Evolutionary conservation across 768 basidiomycete genomes (phyloP).

Genomic region (Aureoboletus auriporus): DNA sequence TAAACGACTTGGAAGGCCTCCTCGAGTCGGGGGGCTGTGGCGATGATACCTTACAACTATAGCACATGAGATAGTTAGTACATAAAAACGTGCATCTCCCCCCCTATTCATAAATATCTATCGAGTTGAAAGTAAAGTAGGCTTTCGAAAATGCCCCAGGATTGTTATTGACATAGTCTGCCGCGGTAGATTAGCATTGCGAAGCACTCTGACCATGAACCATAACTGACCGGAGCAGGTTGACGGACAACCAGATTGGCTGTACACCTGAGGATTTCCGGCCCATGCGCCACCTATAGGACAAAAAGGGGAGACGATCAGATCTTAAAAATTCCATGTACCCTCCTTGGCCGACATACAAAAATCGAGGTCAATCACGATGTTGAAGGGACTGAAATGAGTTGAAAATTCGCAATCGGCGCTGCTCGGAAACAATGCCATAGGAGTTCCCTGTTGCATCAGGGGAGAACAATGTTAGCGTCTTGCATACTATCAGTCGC

Average conservation of each 20-base stretch:
- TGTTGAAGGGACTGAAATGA: constrained; percentile 55
- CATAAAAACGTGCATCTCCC: too few relatives aligned
- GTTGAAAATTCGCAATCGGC: constrained; percentile 52
- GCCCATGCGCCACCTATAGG: constrained; percentile 27
- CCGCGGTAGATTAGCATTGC: not conserved
- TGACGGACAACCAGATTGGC: constrained; percentile 22
- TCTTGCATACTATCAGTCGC: not conserved
- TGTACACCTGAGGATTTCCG: constrained; percentile 17
- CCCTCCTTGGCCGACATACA: constrained; percentile 18
- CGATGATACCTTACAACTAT: too few relatives aligned
- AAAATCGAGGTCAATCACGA: constrained; percentile 52
- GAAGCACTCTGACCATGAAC: not conserved
- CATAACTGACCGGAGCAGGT: constrained; percentile 23
- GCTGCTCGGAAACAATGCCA: constrained; percentile 55
- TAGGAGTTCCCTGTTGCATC: constrained; percentile 48
- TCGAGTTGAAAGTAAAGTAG: constrained; percentile 37
- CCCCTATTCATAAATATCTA: constrained; percentile 34
- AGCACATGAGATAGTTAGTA: too few relatives aligned
- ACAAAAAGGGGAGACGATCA: not conserved
- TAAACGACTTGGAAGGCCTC: too few relatives aligned
- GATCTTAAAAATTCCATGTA: not conserved
- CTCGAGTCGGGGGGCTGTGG: too few relatives aligned
- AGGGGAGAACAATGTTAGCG: not conserved
- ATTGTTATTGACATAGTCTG: constrained; percentile 34
- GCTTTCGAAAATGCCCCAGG: constrained; percentile 38